These are phyloP conservation scores for Linnemannia schmuckeri DNA, from an alignment of 192 early-diverging fungal genomes.

Conservation along the genomic window DNA sequence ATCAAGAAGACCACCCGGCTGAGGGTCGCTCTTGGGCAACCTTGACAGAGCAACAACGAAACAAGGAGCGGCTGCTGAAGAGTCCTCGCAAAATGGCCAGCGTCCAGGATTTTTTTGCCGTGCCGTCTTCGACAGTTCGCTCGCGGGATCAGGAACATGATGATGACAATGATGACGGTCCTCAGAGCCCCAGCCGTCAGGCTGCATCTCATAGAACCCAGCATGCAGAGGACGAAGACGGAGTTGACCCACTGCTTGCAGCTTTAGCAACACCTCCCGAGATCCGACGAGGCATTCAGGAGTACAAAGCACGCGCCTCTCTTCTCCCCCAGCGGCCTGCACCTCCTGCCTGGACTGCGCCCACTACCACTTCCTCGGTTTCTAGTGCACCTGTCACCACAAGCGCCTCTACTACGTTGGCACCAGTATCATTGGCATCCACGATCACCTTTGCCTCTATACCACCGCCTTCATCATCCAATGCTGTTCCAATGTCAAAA, in stretches of 20 bases:
- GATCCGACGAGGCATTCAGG: constrained; percentile 10
- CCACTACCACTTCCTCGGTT: neutral
- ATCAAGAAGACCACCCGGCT: neutral
- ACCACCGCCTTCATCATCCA: constrained; percentile 6
- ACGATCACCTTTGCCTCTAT: neutral
- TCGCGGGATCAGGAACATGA: constrained; percentile 1
- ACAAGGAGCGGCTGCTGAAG: constrained; percentile 29
- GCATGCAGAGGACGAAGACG: neutral
- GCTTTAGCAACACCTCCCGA: constrained; percentile 38
- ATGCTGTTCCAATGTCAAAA: neutral
- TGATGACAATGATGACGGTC: neutral
- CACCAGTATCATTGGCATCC: neutral
- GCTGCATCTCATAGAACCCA: constrained; percentile 24
- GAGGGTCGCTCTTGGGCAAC: constrained; percentile 19
- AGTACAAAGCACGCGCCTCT: constrained; percentile 7
- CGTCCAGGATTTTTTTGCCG: constrained; percentile 40
- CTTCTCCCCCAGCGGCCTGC: constrained; percentile 6
- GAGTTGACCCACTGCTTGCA: constrained; percentile 34
- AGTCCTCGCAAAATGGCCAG: constrained; percentile 54
- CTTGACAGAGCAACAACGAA: constrained; percentile 23
- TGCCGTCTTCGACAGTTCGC: neutral
- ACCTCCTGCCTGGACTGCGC: neutral
- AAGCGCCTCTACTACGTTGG: neutral
- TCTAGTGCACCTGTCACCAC: neutral
- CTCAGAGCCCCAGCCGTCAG: constrained; percentile 32